Base-by-base conservation (phyloP, 1,139 yeast species). In the Candida sojae region DNA sequence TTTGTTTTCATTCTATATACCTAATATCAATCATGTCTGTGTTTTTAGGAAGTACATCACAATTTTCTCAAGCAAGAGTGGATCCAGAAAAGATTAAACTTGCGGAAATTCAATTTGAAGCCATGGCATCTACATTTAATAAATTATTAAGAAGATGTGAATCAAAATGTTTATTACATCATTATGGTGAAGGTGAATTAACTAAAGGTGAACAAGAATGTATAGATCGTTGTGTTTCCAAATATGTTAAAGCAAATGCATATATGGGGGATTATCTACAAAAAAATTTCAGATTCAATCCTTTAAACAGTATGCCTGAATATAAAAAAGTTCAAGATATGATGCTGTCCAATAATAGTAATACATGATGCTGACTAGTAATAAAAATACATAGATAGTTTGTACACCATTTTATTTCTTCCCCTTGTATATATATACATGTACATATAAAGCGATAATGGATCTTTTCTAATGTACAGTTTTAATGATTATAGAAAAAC, bases 101-200 rank as follows among this genome's bases (percentile, higher is more conserved):
- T 46, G 97, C 97, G 1, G 83, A 80, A 58, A 75, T 87, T 44
- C 97, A 91, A 64, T 85, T 80, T 59, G 83, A 80, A 39, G 93
- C 96, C 10, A 80, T 86, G 74, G 75, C 86, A 38, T 67, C 79
- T 10, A 82, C 95, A 1, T 87, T 86, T 67, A 81, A 82, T 63
- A 73, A 75, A 50, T 72, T 88, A 57, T 68, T 86, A 40, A 60
- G 68, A 26, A 75, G 77, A 17, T 88, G 96, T 65, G 74, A 78
- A 45, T 60, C 67, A 48, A 91, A 91, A 65, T 91, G 98, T 66
- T 77, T 91, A 41, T 84, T 85, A 7, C 77, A 68, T 48, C 83
- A 81, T 23, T 91, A 87, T 66, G 92, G 90, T 17, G 97, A 91
- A 60, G 78, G 81, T 12, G 97, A 91, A 33, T 70, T 89, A 47